phyloP scores from a whole-genome alignment of 2,329 filamentous ascomycete species.

The Aspergillus jensenii region DNA sequence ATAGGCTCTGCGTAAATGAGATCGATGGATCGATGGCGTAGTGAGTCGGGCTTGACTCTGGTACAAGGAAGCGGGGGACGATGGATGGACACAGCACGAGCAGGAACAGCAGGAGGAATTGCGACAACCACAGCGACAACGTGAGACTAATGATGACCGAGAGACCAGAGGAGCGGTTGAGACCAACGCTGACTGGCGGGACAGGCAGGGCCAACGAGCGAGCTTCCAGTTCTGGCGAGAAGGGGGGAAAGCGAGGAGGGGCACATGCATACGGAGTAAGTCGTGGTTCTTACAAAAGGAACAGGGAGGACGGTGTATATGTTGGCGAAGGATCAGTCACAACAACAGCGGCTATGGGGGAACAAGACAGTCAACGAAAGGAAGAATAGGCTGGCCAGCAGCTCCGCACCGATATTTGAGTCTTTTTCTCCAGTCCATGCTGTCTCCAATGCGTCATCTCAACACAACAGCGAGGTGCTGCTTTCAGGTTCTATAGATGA shows the following conservation, averaged over 20 bases:
- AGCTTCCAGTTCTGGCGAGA: constrained; percentile 14
- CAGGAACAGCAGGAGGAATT: constrained; percentile 20
- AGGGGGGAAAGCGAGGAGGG: constrained; percentile 16
- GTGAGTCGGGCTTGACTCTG: not conserved
- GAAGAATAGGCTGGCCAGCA: not conserved
- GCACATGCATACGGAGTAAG: constrained; percentile 16
- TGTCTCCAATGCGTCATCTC: constrained; percentile 2
- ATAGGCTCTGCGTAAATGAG: not conserved
- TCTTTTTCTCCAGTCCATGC: not conserved
- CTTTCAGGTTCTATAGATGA: not conserved
- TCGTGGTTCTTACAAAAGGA: not conserved
- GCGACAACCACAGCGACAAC: constrained; percentile 25
- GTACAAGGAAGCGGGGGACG: constrained; percentile 2
- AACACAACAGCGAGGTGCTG: not conserved
- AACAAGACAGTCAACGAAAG: not conserved
- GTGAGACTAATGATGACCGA: not conserved
- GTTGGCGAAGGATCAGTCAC: not conserved
- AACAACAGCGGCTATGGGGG: not conserved
- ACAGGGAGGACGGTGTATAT: not conserved
- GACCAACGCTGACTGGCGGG: constrained; percentile 13
- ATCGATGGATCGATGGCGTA: not conserved
- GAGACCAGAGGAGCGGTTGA: constrained; percentile 3
- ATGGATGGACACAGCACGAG: constrained; percentile 25
- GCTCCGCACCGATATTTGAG: not conserved
- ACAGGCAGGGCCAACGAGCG: constrained; percentile 4